These are phyloP conservation scores for Neonectria magnoliae DNA, from an alignment of 2,329 filamentous ascomycete genomes.

Conservation along the genomic window DNA sequence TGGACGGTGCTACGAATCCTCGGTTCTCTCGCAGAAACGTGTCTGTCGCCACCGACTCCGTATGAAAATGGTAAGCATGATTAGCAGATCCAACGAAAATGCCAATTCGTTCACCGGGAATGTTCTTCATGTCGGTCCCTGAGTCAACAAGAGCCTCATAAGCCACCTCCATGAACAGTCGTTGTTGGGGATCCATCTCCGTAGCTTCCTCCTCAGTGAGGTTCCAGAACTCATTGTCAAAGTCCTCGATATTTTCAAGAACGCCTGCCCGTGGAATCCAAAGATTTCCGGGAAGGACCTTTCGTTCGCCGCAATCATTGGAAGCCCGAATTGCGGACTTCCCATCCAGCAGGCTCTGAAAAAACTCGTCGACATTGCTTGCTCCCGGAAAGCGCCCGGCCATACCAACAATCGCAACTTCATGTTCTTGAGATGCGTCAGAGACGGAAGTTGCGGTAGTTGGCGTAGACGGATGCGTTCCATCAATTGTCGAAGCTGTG, in stretches of 20 bases:
- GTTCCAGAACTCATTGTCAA: neutral
- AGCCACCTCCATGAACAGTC: constrained; percentile 4
- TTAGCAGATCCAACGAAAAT: constrained; percentile 6
- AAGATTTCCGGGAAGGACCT: neutral
- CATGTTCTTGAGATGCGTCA: neutral
- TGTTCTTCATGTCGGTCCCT: neutral
- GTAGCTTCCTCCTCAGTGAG: constrained; percentile 2
- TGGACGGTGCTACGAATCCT: neutral
- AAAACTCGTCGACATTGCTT: neutral
- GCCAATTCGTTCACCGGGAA: neutral
- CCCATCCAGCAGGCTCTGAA: neutral
- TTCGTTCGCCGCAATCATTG: neutral
- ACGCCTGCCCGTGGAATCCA: neutral
- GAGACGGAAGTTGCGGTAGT: neutral
- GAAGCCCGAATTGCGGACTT: neutral
- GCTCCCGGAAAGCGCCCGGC: neutral
- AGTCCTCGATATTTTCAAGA: neutral
- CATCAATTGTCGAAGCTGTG: neutral
- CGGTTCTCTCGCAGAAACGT: neutral
- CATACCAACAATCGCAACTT: neutral
- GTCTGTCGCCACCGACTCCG: neutral
- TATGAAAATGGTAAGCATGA: neutral
- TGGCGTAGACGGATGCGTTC: neutral
- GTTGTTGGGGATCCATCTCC: constrained; percentile 4
- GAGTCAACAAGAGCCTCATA: constrained; percentile 2